Evolutionary conservation across 1,284 basidiomycete genomes (phyloP).

Genomic region (Exobasidium cylindrosporum): DNA sequence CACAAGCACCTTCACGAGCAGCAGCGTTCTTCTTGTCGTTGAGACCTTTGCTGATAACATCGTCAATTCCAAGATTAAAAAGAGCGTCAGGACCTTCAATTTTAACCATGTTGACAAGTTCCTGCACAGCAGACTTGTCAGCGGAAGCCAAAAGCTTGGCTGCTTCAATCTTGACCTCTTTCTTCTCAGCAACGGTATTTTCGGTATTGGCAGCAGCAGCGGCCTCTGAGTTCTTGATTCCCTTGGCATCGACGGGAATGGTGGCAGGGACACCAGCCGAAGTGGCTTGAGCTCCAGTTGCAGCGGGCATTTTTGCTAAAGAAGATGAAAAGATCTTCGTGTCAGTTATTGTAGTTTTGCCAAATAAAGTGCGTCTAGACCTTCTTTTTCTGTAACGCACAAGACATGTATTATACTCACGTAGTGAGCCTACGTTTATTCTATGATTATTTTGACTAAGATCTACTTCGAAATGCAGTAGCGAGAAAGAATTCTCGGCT

Average conservation of each 20-base stretch:
- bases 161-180: slow-evolving; percentile 56
- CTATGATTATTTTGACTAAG: no score
- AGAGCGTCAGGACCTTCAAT: slow-evolving; percentile 77
- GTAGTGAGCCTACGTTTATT: slow-evolving; percentile 9
- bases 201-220: slow-evolving; percentile 51
- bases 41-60: slow-evolving; percentile 73
- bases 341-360: background rate
- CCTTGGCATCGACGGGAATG: slow-evolving; percentile 40
- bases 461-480: no score
- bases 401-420: slow-evolving; percentile 8
- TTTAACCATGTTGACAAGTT: slow-evolving; percentile 59
- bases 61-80: slow-evolving; percentile 71
- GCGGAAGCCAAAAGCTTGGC: slow-evolving; percentile 54
- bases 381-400: background rate
- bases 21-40: slow-evolving; percentile 65
- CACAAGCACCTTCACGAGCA: slow-evolving; percentile 71
- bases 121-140: slow-evolving; percentile 56
- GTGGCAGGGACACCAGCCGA: slow-evolving; percentile 50
- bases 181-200: slow-evolving; percentile 46
- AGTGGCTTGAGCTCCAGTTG: slow-evolving; percentile 19
- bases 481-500: no score
- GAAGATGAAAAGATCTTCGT: background rate
- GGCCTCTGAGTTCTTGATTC: slow-evolving; percentile 47
- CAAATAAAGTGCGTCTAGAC: background rate
- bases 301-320: slow-evolving; percentile 31